Base-by-base conservation (phyloP, 345 rosid species). In the Microcos paniculata region DNA sequence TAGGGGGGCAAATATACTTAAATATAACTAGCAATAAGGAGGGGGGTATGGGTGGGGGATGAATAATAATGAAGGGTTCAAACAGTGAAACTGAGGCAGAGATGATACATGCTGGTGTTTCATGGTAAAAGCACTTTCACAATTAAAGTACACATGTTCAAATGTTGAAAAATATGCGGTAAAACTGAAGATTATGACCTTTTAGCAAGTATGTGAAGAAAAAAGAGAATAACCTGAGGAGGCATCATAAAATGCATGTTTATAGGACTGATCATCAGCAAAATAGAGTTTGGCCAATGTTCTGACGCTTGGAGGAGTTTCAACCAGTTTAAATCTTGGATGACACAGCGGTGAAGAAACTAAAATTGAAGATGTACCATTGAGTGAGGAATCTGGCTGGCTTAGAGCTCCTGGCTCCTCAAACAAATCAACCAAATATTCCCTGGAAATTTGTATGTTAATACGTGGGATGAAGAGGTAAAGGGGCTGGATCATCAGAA, bases 331-430 rank as follows among this genome's bases (percentile, higher is more conserved):
- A 61, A 77, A 76, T 64, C 78, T 84, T 52, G 88, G 90, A 82
- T 82, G 85, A 78, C 85, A 85, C 68, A 87, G 81, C 24, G 87
- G 88, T 42, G 86, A 85, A 82, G 85, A 87, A 80, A 87, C 77
- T 76, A 81, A 71, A 58, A 83, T 80, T 65, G 90, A 83, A 53
- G 82, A 79, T 79, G 78, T 79, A 80, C 85, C 80, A 76, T 85
- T 85, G 71, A 85, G 83, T 70, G 78, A 78, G 73, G 90, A 87
- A 82, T 87, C 81, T 13, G 90, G 90, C 73, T 72, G 85, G 65
- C 82, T 76, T 73, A 87, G 70, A 65, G 78, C 81, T 67, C 90
- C 90, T 30, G 88, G 87, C 74, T 80, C 80, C 75, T 70, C 80
- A 61, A 85, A 57, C 77, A 87, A 75, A 78, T 87, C 90, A 68